These are phyloP conservation scores for Fusarium nisikadoi DNA, from an alignment of 2,329 filamentous ascomycete species.

Conservation along the genomic window DNA sequence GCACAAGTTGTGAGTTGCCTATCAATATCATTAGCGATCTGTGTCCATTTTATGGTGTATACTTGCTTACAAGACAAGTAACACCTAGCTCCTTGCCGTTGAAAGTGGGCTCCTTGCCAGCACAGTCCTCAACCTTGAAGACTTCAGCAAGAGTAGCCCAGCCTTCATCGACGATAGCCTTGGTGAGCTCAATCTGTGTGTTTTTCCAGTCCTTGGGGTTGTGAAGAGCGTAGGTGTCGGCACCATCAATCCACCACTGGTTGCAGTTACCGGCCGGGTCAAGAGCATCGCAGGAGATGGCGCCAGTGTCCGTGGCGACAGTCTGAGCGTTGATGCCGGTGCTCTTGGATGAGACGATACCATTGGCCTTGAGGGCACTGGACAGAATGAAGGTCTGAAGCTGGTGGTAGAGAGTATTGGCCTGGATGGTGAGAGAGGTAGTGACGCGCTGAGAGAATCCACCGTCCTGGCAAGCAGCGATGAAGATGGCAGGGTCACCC, in stretches of 20 bases:
- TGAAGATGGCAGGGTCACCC: constrained; percentile 1
- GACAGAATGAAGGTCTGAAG: constrained; percentile 20
- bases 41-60: fast-evolving
- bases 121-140: constrained; percentile 21
- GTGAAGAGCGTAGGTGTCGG: constrained; percentile 16
- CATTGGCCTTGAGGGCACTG: constrained; percentile 13
- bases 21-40: fast-evolving
- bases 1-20: constrained; percentile 19
- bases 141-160: constrained; percentile 12
- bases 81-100: constrained; percentile 1
- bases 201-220: constrained; percentile 19
- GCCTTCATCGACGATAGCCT: background rate
- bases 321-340: constrained; percentile 2
- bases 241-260: constrained; percentile 11
- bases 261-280: constrained; percentile 4
- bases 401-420: constrained; percentile 10
- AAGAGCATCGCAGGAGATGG: background rate
- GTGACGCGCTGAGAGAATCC: constrained; percentile 24
- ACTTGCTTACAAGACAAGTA: constrained; percentile 1
- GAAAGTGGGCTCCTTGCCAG: constrained; percentile 12
- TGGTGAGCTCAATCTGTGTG: constrained; percentile 7
- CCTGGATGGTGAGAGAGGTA: constrained; percentile 20
- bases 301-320: background rate
- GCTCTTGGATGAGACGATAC: background rate
- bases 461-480: constrained; percentile 9